Evolutionary conservation across 768 basidiomycete species (phyloP), one percentile per base, ranked within the genome.

Genomic region (Rhodosporidiobolus odoratus): DNA sequence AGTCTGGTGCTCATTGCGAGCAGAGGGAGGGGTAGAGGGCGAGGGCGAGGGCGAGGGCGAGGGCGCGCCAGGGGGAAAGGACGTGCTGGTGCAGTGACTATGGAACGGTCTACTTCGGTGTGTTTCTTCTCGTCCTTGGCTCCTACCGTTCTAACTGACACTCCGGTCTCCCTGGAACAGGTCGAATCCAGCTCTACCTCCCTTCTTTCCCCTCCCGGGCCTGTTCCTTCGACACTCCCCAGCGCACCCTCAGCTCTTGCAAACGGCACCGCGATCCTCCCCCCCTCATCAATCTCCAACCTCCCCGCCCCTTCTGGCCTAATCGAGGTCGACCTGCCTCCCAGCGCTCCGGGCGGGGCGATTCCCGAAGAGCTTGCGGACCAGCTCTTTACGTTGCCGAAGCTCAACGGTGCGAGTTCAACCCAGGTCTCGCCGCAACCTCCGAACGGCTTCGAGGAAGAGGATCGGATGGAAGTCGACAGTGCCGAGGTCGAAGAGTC

Each of bases 271-370:
- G 56, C 54, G 13, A 15, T 19, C 8, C 16, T 21, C 17, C 30
- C 58, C 34, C 52, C 35, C 58, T 58, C 41, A 19, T 40, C n/a
- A n/a, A 9, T 50, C 48, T 9, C 63, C 30, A 23, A 65, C 34
- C 60, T 71, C 2, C 69, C 69, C 15, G 25, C 32, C 5, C 65
- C 69, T 0, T 58, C 65, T 3, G 65, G 69, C 7, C 60, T 71
- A 32, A 65, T 71, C 65, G 69, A 71, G 27, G 60, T 71, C 65
- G 69, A 66, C n/a, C 35, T 60, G 1, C 56, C 69, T 3, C 41
- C 41, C 40, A 25, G 47, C 21, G 45, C 66, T 32, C 48, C 21
- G 43, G 12, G 13, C 43, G 62, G 48, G 23, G 27, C 35, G 17
- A 52, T 65, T 45, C 63, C 32, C 17, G 52, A 48, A 7, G 63